These are phyloP conservation scores for Pittosporum tobira DNA, from an alignment of 129 eudicot species.

Conservation along the genomic window DNA sequence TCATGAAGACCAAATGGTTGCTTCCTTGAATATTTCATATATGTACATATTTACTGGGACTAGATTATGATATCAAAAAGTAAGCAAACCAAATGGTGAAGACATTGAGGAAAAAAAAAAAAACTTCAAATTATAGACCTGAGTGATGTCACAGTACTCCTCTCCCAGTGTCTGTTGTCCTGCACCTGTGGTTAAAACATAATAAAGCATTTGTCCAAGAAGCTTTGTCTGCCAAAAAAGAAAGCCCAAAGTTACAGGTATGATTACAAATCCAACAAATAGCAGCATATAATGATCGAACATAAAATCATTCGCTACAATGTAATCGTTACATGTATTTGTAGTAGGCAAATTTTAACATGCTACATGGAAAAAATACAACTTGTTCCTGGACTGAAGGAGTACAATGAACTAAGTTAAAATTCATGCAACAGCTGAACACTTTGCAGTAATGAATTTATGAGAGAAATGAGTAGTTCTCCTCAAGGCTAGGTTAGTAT, in stretches of 20 bases:
- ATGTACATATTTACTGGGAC: not conserved
- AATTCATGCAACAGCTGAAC: no score
- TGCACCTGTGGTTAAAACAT: slow-evolving; percentile 84
- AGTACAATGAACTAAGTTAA: no score
- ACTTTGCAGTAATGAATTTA: no score
- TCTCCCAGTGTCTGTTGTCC: slow-evolving; percentile 97
- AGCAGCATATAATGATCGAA: not conserved
- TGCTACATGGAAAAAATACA: no score
- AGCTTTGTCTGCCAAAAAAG: slow-evolving; percentile 61
- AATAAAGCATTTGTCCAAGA: slow-evolving; percentile 94
- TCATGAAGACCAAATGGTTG: not conserved
- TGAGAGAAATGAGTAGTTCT: no score
- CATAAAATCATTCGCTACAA: not conserved
- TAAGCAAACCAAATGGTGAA: not conserved
- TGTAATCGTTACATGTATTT: not conserved
- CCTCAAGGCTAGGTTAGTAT: no score
- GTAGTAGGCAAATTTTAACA: no score
- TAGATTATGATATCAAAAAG: not conserved
- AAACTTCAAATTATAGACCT: slow-evolving; percentile 41
- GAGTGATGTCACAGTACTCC: slow-evolving; percentile 94
- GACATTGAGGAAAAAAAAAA: not conserved
- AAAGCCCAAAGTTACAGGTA: slow-evolving; percentile 1
- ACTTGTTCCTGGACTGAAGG: no score
- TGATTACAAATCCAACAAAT: not conserved
- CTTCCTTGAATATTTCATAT: not conserved